These are phyloP conservation scores for Avicennia marina DNA, from an alignment of 257 asterid species.

Conservation along the genomic window DNA sequence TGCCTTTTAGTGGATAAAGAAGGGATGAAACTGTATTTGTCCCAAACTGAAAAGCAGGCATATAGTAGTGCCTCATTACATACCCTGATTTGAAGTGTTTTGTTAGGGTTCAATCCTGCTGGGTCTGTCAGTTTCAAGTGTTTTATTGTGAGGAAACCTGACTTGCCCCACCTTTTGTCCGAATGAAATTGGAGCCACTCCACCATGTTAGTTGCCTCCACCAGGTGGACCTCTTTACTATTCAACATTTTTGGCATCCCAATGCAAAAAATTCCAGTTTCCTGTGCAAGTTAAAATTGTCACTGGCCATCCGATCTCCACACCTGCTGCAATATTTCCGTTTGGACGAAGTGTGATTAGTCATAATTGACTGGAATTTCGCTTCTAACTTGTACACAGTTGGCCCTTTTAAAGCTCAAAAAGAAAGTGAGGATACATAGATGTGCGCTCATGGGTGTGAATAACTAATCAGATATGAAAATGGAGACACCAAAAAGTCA, in stretches of 20 bases:
- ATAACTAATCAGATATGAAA: too few species aligned
- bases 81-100: constrained; percentile 16
- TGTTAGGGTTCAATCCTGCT: constrained; percentile 21
- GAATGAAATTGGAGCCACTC: constrained; percentile 25
- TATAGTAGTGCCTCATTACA: neutral
- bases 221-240: constrained; percentile 26
- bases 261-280: too few species aligned
- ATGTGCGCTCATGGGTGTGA: too few species aligned
- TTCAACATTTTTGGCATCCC: constrained; percentile 2
- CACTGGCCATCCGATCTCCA: too few species aligned
- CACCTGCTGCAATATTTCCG: too few species aligned
- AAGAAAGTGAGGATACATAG: too few species aligned
- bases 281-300: too few species aligned
- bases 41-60: neutral
- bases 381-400: too few species aligned
- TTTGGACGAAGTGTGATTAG: too few species aligned
- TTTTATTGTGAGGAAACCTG: constrained; percentile 17
- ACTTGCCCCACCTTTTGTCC: constrained; percentile 31
- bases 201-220: constrained; percentile 39
- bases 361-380: too few species aligned
- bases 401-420: too few species aligned
- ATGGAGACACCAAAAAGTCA: too few species aligned
- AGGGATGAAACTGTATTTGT: neutral
- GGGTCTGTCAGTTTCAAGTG: constrained; percentile 21
- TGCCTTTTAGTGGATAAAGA: constrained; percentile 8